Conservation (phyloP, 805 yeast species). For the Nakazawaea molendinolei region DNA sequence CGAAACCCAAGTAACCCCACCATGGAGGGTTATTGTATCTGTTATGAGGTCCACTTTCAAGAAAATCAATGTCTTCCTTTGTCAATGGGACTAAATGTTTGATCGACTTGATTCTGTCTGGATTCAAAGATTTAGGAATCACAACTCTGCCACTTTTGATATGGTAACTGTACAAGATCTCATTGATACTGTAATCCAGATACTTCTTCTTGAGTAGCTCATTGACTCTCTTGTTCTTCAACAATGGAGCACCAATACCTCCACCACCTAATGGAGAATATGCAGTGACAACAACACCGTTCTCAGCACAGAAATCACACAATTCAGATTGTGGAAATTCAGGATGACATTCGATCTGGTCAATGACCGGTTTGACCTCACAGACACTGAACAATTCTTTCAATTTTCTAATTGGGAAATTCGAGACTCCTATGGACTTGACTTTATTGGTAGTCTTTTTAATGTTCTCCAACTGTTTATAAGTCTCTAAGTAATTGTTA, state of each 20-base stretch:
- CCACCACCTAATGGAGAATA: conserved; percentile 37
- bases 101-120: conserved; percentile 46
- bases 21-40: conserved; percentile 11
- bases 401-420: conserved; percentile 28
- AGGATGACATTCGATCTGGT: conserved; percentile 41
- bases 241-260: conserved; percentile 33
- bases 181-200: conserved; percentile 45
- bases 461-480: conserved; percentile 29
- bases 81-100: conserved; percentile 29
- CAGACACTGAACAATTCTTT: conserved; percentile 26
- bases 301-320: conserved; percentile 21
- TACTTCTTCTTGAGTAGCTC: conserved; percentile 53
- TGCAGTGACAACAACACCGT: conserved; percentile 30
- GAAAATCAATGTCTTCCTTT: conserved; percentile 26
- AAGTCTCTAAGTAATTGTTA: conserved; percentile 25
- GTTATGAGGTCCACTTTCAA: conserved; percentile 8
- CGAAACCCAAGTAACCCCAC: conserved; percentile 11
- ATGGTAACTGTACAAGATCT: conserved; percentile 58
- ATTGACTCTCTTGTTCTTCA: conserved; percentile 19
- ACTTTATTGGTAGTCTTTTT: conserved; percentile 28
- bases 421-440: conserved; percentile 39
- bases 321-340: conserved; percentile 30
- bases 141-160: conserved; percentile 54
- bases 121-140: conserved; percentile 66
- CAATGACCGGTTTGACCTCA: conserved; percentile 32